Conservation (phyloP, 106 monocot genomes). For the Triglochin maritima region DNA sequence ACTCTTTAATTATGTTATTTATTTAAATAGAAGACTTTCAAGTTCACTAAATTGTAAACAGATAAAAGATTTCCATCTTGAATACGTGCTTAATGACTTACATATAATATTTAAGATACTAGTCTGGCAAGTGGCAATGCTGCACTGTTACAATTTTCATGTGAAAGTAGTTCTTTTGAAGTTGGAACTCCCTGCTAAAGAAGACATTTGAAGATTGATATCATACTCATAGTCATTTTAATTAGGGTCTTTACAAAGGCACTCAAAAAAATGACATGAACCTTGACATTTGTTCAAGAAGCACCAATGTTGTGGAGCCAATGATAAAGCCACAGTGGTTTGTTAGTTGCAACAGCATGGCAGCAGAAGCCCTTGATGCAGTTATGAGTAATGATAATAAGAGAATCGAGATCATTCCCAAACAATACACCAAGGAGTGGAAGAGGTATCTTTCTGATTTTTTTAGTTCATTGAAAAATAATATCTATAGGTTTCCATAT, state of each 20-base stretch:
- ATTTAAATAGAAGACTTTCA: too few species aligned
- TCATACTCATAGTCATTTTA: background rate
- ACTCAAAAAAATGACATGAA: constrained; percentile 84
- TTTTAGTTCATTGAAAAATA: background rate
- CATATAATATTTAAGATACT: too few species aligned
- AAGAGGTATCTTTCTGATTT: constrained; percentile 36
- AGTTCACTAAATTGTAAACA: too few species aligned
- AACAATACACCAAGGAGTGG: constrained; percentile 85
- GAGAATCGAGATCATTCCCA: constrained; percentile 89
- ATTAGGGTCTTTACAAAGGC: constrained; percentile 68
- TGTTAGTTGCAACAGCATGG: constrained; percentile 80
- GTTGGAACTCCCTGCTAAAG: too few species aligned
- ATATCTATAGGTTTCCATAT: background rate
- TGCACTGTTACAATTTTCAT: too few species aligned
- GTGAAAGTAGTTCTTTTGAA: too few species aligned
- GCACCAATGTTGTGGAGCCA: constrained; percentile 89
- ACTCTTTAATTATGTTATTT: too few species aligned
- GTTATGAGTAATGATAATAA: constrained; percentile 39
- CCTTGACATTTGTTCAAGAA: constrained; percentile 90
- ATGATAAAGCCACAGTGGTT: constrained; percentile 98
- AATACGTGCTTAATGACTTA: too few species aligned
- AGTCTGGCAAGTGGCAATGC: too few species aligned
- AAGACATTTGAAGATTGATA: too few species aligned
- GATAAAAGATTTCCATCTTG: too few species aligned
- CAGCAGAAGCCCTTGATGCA: constrained; percentile 72